These are phyloP conservation scores for Trichoderma koningiopsis DNA, from an alignment of 2,329 filamentous ascomycete genomes.

Conservation along the genomic window DNA sequence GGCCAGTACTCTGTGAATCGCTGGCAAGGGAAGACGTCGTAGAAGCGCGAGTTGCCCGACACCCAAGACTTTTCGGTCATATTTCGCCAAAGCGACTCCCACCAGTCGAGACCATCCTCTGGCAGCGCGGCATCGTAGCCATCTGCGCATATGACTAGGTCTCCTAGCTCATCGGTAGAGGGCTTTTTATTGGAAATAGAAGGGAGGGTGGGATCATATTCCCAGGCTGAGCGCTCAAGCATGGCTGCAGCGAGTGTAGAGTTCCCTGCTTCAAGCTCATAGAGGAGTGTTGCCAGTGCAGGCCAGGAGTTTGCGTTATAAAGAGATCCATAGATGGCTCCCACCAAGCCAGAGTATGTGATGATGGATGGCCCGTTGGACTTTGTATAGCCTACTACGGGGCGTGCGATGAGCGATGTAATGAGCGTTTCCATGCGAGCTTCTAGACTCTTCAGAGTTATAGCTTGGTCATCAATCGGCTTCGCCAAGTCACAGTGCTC, in stretches of 20 bases:
- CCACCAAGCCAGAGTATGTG: slow-evolving; percentile 49
- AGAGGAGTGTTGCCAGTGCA: slow-evolving; percentile 44
- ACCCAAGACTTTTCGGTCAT: slow-evolving; percentile 52
- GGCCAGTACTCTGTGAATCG: slow-evolving; percentile 51
- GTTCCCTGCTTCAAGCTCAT: slow-evolving; percentile 49
- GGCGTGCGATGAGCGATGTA: slow-evolving; percentile 42
- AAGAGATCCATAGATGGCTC: slow-evolving; percentile 44
- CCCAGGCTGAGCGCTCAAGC: slow-evolving; percentile 44
- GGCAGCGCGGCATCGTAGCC: slow-evolving; percentile 47
- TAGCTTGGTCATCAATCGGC: slow-evolving; percentile 32
- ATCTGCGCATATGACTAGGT: slow-evolving; percentile 51
- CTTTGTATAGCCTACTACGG: slow-evolving; percentile 43
- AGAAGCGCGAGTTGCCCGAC: slow-evolving; percentile 51
- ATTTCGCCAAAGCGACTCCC: slow-evolving; percentile 49
- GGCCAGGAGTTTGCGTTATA: slow-evolving; percentile 50
- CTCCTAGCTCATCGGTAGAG: slow-evolving; percentile 43
- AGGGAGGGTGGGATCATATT: slow-evolving; percentile 45
- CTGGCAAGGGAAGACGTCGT: slow-evolving; percentile 48
- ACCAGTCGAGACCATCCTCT: slow-evolving; percentile 46
- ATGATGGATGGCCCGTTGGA: slow-evolving; percentile 47
- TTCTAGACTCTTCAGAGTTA: slow-evolving; percentile 43
- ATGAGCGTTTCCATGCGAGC: slow-evolving; percentile 45
- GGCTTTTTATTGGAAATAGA: slow-evolving; percentile 35
- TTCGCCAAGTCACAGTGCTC: slow-evolving; percentile 49
- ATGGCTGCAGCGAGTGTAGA: slow-evolving; percentile 45